Base-by-base conservation (phyloP, 345 rosid species). In the sweet orange (Citrus sinensis) region DNA sequence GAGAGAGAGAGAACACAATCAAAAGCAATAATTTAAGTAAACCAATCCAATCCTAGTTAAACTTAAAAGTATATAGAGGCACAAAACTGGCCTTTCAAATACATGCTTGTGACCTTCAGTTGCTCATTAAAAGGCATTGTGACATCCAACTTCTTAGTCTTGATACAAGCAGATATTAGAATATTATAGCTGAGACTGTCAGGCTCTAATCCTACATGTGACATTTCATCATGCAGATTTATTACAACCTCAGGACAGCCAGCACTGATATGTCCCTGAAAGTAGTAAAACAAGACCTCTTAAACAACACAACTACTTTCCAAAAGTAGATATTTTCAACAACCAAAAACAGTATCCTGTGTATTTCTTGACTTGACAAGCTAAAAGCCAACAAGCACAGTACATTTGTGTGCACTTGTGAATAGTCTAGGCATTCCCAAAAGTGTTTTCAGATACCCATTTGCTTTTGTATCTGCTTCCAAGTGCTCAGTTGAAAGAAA, bases 31-130 rank as follows among this genome's bases (percentile, higher is more conserved):
- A 69, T 34, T 80, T 67, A 80, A 49, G 67, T 61, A 78, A 80
- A 64, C 70, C 56, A 79, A 40, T 62, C 25, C 64, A 71, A 73
- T 66, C 78, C 82, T 69, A 68, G 79, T 59, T 76, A 71, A 78
- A 82, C 69, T 79, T 56, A 79, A 80, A 67, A 82, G 78, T 78
- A 86, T 78, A 75, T n/a, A 81, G 79, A 83, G 89, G 85, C 86
- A 79, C 84, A 78, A 85, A 87, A 37, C 86, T 86, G 79, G 88
- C 87, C 40, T 86, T 89, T 80, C 74, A 86, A 86, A 83, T 80
- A 80, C 82, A 82, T 78, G 84, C 84, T 68, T 78, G 89, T 54
- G 85, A 93, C 97, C 95, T 93, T 91, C 97, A 91, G 89, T 87
- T 89, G 89, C 84, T 84, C 77, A n/a, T 88, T 76, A 78, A 91